phyloP scores from a whole-genome alignment of 108 stramenopile genomes.

The Licmophora abbreviata region DNA sequence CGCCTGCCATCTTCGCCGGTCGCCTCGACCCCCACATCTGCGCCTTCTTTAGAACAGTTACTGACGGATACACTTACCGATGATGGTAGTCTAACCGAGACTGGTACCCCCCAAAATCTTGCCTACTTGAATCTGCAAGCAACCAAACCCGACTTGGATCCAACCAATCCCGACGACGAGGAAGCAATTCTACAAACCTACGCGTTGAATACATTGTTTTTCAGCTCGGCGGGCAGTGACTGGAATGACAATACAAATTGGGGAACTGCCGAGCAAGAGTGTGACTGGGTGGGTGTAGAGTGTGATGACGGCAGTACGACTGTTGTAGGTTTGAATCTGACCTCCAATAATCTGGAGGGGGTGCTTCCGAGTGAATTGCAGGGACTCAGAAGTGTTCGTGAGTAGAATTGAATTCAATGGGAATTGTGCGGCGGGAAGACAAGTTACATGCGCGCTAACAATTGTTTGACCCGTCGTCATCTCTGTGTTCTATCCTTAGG shows the following conservation, averaged over 20 bases:
- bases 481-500: too few species aligned
- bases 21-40: background rate
- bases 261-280: constrained; percentile 9
- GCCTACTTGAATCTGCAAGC: constrained; percentile 8
- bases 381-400: too few species aligned
- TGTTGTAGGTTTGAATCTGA: constrained; percentile 8
- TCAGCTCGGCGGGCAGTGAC: constrained; percentile 32
- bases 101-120: constrained; percentile 22
- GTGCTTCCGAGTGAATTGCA: background rate
- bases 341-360: background rate
- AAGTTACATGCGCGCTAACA: too few species aligned
- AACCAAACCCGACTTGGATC: constrained; percentile 17
- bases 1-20: too few species aligned
- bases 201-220: constrained; percentile 44
- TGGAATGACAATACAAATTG: constrained; percentile 31
- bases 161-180: constrained; percentile 10
- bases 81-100: constrained; percentile 13
- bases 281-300: constrained; percentile 19
- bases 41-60: constrained; percentile 11
- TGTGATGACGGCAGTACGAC: constrained; percentile 17
- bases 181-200: constrained; percentile 37
- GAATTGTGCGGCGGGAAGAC: too few species aligned
- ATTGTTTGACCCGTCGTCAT: too few species aligned
- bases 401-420: too few species aligned
- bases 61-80: constrained; percentile 19